These are phyloP conservation scores for Tuber magnatum DNA, from an alignment of 495 filamentous ascomycete species.

Conservation along the genomic window DNA sequence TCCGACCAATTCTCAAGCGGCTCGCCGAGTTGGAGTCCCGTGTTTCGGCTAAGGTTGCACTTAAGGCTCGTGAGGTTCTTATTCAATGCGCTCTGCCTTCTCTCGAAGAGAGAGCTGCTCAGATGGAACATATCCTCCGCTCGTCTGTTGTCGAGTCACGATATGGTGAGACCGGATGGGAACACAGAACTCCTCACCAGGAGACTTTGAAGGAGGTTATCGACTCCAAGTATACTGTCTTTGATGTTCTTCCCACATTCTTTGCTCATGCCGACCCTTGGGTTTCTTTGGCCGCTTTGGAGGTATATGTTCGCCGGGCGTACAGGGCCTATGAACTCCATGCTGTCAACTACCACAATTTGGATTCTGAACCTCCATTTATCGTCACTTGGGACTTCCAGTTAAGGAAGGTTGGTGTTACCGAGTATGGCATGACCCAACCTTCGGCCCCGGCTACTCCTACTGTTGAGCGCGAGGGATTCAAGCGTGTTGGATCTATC, in stretches of 20 bases:
- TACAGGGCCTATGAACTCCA: conserved; percentile 92
- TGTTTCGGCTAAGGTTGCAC: conserved; percentile 83
- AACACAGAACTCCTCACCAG: conserved; percentile 82
- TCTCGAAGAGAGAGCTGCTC: conserved; percentile 81
- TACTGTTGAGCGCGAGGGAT: conserved; percentile 53
- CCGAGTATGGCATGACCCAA: conserved; percentile 75
- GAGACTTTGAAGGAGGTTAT: conserved; percentile 92
- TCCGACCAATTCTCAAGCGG: conserved; percentile 73
- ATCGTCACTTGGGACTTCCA: conserved; percentile 92
- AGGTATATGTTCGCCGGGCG: conserved; percentile 92
- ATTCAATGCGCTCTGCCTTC: conserved; percentile 96
- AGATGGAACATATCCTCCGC: conserved; percentile 98
- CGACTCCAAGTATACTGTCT: conserved; percentile 96
- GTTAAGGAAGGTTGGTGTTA: conserved; percentile 80
- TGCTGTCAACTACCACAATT: conserved; percentile 74
- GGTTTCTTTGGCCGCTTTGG: conserved; percentile 88
- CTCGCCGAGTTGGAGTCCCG: conserved; percentile 87
- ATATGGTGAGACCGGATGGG: conserved; percentile 96
- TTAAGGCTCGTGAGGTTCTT: conserved; percentile 92
- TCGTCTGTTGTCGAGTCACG: conserved; percentile 94
- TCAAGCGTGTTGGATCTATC: conserved; percentile 82
- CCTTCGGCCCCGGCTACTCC: conserved; percentile 86
- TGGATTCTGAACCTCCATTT: conserved; percentile 67
- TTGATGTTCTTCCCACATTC: conserved; percentile 89
- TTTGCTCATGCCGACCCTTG: conserved; percentile 89